Evolutionary conservation across 2,329 filamentous ascomycete genomes (phyloP).

Genomic region (Venturia pyrina): DNA sequence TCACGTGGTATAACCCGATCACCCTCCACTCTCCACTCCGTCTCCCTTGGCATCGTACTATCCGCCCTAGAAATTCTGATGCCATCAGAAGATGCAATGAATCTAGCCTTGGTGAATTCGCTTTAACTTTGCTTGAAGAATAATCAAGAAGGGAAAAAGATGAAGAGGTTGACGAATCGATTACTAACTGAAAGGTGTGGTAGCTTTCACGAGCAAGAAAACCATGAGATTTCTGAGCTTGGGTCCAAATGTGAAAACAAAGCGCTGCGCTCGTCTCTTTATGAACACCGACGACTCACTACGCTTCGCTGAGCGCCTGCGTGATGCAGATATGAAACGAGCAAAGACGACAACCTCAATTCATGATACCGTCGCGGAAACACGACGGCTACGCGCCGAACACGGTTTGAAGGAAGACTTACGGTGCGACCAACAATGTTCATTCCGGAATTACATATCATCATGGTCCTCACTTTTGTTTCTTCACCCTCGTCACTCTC

Average conservation of each 20-base stretch:
- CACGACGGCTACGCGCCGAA: not conserved
- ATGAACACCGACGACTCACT: not conserved
- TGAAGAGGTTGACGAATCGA: no score
- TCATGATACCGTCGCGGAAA: constrained; percentile 4
- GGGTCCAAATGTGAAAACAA: not conserved
- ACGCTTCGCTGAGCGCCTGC: not conserved
- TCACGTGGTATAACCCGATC: not conserved
- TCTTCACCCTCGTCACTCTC: not conserved
- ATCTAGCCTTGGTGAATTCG: no score
- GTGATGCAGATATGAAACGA: constrained; percentile 1
- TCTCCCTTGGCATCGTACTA: no score
- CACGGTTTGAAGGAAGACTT: not conserved
- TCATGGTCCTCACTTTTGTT: not conserved
- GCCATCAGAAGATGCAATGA: no score
- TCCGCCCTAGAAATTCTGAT: no score
- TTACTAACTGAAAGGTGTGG: no score
- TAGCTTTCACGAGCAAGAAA: no score
- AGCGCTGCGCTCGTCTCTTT: not conserved
- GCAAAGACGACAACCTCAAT: not conserved
- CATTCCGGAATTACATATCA: not conserved
- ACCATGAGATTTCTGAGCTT: no score
- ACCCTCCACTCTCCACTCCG: no score
- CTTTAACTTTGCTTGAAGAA: no score
- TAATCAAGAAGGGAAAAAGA: no score
- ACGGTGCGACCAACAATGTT: not conserved